These are phyloP conservation scores for Leucoagaricus sp. DNA, from an alignment of 1,284 basidiomycete species.

Conservation along the genomic window DNA sequence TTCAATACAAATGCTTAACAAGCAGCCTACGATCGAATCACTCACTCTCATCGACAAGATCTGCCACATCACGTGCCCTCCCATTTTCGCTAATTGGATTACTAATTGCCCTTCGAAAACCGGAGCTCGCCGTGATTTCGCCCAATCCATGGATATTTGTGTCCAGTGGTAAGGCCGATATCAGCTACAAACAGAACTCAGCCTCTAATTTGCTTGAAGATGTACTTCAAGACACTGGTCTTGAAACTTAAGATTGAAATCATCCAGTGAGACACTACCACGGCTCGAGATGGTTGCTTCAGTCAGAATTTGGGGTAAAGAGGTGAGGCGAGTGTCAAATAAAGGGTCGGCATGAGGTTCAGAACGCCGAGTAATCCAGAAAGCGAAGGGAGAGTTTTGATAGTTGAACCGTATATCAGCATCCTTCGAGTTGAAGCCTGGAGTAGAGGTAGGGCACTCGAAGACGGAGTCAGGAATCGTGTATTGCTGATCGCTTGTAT, in stretches of 20 bases:
- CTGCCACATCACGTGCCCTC: slow-evolving; percentile 65
- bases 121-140: slow-evolving; percentile 68
- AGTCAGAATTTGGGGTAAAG: slow-evolving; percentile 57
- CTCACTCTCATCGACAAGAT: slow-evolving; percentile 65
- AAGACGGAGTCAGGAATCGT: slow-evolving; percentile 65
- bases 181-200: slow-evolving; percentile 40
- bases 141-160: slow-evolving; percentile 82
- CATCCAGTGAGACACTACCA: background rate
- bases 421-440: slow-evolving; percentile 33
- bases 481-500: slow-evolving; percentile 66
- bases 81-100: too few relatives aligned
- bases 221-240: slow-evolving; percentile 47
- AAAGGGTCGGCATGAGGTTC: slow-evolving; percentile 57
- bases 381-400: slow-evolving; percentile 65
- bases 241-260: slow-evolving; percentile 48
- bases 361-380: slow-evolving; percentile 75
- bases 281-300: slow-evolving; percentile 40
- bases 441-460: slow-evolving; percentile 43
- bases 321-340: slow-evolving; percentile 71
- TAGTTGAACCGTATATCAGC: slow-evolving; percentile 74
- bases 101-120: slow-evolving; percentile 63
- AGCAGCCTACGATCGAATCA: slow-evolving; percentile 34
- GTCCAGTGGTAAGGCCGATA: slow-evolving; percentile 61
- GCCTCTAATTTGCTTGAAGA: background rate
- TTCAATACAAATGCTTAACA: slow-evolving; percentile 18